Conservation (phyloP, 2,329 filamentous ascomycete species). For the Botrytis pseudocinerea region DNA sequence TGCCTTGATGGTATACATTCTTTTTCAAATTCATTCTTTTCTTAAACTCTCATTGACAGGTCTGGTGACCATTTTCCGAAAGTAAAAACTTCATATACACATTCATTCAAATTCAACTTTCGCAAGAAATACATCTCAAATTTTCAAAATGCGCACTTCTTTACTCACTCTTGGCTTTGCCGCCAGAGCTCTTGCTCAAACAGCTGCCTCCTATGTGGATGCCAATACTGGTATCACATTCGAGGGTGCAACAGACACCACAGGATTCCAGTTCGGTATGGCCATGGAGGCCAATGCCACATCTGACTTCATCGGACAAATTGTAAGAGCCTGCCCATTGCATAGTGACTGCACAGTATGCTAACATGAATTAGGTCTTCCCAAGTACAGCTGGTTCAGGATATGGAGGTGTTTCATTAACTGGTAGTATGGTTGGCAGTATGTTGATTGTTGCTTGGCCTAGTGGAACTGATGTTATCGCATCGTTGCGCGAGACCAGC, state of each 20-base stretch:
- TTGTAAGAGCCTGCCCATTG: conserved; percentile 45
- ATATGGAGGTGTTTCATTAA: conserved; percentile 52
- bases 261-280: conserved; percentile 51
- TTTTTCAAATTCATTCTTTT: conserved; percentile 23
- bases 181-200: conserved; percentile 27
- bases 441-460: conserved; percentile 54
- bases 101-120: conserved; percentile 4
- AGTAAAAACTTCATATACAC: conserved; percentile 1
- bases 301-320: conserved; percentile 56
- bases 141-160: conserved; percentile 19
- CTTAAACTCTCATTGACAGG: conserved; percentile 17
- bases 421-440: conserved; percentile 48
- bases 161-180: conserved; percentile 14
- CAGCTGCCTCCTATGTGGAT: conserved; percentile 43
- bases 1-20: conserved; percentile 22
- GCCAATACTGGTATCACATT: conserved; percentile 50
- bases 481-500: conserved; percentile 45
- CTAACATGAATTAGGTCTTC: conserved; percentile 11
- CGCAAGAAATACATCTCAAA: not conserved
- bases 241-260: conserved; percentile 41
- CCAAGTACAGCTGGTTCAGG: conserved; percentile 38
- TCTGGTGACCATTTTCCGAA: conserved; percentile 14
- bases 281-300: conserved; percentile 50
- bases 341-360: not conserved
- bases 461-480: conserved; percentile 47